Evolutionary conservation across 257 asterid genomes (phyloP), one percentile per base, ranked within the genome.

Genomic region (Salvia splendens): DNA sequence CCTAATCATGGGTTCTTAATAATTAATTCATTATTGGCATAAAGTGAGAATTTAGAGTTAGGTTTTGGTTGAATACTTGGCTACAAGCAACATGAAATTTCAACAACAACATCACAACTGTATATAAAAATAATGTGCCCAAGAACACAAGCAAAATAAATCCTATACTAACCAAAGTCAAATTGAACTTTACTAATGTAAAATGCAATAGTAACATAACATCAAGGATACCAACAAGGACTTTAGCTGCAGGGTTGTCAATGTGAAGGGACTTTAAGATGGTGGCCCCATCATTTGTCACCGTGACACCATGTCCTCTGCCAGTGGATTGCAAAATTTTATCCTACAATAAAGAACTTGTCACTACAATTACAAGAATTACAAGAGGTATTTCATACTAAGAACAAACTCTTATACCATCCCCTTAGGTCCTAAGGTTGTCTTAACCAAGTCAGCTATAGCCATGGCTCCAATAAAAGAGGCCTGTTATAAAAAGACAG

Each of bases 181-280:
- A 12, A 52, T 38, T 62, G 32, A 32, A 12, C 47, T 54, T 51
- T 50, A 49, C 20, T 48, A 16, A 33, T 9, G 2, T 1, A 28
- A 17, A 17, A 67, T 20, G 16, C 11, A 53, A 57, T 5, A 20
- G 28, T 28, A 68, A 59, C 28, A 15, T 32, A 55, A 57, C 41
- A 58, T 16, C 70, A 83, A 83, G 82, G 87, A 89, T 87, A 94
- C 99, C 99, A 50, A 94, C 81, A 67, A 94, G 97, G 53, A 94
- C 99, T 89, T 91, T 94, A 24, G 99, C 99, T 60, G 99, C 99
- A 56, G 99, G 82, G 64, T 94, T 94, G 80, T 94, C 97, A 65
- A 94, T 94, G 77, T 91, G 99, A 53, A 91, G 86, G 24, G 99
- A 91, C 84, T 91, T 94, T 65, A 94, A 81, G 87, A 94, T 91